These are phyloP conservation scores for Populus simonii DNA, from an alignment of 345 rosid genomes.

Conservation along the genomic window DNA sequence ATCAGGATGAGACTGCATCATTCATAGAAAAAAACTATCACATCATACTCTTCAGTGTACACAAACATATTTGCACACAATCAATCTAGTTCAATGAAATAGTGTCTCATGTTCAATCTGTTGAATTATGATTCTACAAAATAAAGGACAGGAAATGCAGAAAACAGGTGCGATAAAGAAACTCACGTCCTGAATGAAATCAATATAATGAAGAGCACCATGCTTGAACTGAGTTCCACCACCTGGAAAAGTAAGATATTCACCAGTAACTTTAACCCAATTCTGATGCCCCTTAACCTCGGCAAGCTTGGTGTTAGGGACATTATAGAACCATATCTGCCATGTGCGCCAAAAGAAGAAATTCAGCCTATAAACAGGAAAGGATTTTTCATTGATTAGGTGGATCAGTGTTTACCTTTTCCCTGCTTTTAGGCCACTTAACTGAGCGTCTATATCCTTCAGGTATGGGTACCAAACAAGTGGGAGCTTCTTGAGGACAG, in stretches of 20 bases:
- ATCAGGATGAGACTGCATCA: conserved; percentile 69
- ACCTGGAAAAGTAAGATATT: conserved; percentile 93
- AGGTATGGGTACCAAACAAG: conserved; percentile 86
- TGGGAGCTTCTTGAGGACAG: conserved; percentile 81
- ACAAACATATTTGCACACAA: not conserved
- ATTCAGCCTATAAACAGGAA: conserved; percentile 3
- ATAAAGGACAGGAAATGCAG: conserved; percentile 87
- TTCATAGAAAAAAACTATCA: not conserved
- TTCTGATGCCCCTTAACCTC: conserved; percentile 92
- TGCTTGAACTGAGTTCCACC: conserved; percentile 1
- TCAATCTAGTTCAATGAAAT: not conserved
- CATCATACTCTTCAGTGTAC: conserved; percentile 14
- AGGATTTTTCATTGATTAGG: conserved; percentile 2
- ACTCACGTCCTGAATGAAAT: not conserved
- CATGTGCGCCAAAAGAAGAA: conserved; percentile 18
- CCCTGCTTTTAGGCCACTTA: conserved; percentile 95
- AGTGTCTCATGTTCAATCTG: not conserved
- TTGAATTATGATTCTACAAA: not conserved
- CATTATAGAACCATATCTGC: conserved; percentile 91
- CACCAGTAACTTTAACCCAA: conserved; percentile 88
- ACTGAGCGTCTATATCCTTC: conserved; percentile 74
- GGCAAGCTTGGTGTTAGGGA: conserved; percentile 92
- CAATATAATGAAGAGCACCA: not conserved
- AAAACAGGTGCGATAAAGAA: conserved; percentile 55
- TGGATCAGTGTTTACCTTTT: conserved; percentile 49